Percentiles rank a stretch among this genome's conserved stretches.
phyloP scores from a whole-genome alignment of 805 yeast species.

The Saccharomycopsis oosterbeekiorum region DNA sequence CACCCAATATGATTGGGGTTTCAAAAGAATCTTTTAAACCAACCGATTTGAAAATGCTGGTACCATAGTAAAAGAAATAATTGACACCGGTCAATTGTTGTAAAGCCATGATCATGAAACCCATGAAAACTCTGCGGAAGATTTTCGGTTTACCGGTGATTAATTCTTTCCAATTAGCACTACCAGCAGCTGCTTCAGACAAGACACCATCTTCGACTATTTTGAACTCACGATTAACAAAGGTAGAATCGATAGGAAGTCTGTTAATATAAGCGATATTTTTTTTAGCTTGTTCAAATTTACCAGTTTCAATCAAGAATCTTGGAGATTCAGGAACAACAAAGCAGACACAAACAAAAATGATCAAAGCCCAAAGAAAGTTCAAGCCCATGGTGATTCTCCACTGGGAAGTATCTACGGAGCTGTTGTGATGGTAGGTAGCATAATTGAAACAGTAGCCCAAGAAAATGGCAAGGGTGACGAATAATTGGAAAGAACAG shows the following conservation, averaged over 20 bases:
- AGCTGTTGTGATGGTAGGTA: constrained; percentile 31
- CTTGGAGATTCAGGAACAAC: constrained; percentile 66
- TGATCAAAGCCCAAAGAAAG: constrained; percentile 29
- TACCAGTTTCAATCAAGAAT: constrained; percentile 42
- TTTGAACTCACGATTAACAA: constrained; percentile 44
- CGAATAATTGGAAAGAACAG: constrained; percentile 58
- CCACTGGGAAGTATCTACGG: constrained; percentile 54
- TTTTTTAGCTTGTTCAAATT: constrained; percentile 41
- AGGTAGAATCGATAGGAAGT: constrained; percentile 41
- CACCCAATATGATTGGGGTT: constrained; percentile 51
- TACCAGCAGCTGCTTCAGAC: constrained; percentile 51
- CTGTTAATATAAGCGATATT: constrained; percentile 53
- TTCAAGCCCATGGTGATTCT: constrained; percentile 52
- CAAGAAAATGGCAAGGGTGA: constrained; percentile 60
- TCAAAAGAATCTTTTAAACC: constrained; percentile 47
- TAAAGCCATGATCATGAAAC: constrained; percentile 47
- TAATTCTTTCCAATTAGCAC: constrained; percentile 55
- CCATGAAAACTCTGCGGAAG: constrained; percentile 35
- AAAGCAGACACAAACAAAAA: constrained; percentile 36
- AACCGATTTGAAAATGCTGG: constrained; percentile 49
- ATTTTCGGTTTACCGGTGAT: constrained; percentile 57
- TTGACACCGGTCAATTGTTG: constrained; percentile 62
- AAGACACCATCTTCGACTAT: constrained; percentile 49
- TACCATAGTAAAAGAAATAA: constrained; percentile 59
- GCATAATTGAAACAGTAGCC: constrained; percentile 64